These are phyloP conservation scores for Rhizoclosmatium globosum DNA, from an alignment of 192 early-diverging fungal genomes.

Conservation along the genomic window DNA sequence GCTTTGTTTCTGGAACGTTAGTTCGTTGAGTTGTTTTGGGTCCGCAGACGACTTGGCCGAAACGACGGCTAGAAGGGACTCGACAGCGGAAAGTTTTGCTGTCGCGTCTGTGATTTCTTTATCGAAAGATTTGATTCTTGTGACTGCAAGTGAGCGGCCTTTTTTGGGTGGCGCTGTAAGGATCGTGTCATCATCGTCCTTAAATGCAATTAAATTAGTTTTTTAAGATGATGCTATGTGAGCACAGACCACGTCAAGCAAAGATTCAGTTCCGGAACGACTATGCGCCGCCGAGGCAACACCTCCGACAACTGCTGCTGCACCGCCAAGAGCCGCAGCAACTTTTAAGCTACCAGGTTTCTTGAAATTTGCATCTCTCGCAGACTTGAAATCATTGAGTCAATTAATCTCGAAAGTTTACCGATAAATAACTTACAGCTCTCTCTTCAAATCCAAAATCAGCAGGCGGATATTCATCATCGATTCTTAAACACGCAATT, in stretches of 20 bases:
- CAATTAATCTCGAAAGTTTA: background rate
- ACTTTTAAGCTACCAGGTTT: background rate
- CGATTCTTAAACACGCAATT: conserved; percentile 39
- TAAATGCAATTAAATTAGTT: background rate
- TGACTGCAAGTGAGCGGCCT: conserved; percentile 49
- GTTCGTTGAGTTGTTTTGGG: conserved; percentile 40
- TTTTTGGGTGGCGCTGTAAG: conserved; percentile 41
- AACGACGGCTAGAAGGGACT: conserved; percentile 48
- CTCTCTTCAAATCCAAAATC: conserved; percentile 57
- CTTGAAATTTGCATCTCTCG: conserved; percentile 16
- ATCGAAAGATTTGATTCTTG: conserved; percentile 52
- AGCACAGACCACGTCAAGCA: conserved; percentile 10
- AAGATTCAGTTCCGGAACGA: conserved; percentile 3
- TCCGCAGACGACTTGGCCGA: conserved; percentile 31
- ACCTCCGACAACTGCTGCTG: background rate
- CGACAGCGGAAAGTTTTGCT: conserved; percentile 47
- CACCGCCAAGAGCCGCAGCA: too few species aligned
- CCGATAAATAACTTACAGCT: conserved; percentile 15
- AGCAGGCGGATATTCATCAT: conserved; percentile 36
- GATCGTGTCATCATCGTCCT: conserved; percentile 48
- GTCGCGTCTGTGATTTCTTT: conserved; percentile 52
- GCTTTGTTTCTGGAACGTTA: conserved; percentile 43
- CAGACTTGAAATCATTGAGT: background rate
- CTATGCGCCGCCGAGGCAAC: background rate
- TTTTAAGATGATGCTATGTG: too few species aligned